phyloP scores from a whole-genome alignment of 2,329 filamentous ascomycete genomes.

The Nemania sp. region DNA sequence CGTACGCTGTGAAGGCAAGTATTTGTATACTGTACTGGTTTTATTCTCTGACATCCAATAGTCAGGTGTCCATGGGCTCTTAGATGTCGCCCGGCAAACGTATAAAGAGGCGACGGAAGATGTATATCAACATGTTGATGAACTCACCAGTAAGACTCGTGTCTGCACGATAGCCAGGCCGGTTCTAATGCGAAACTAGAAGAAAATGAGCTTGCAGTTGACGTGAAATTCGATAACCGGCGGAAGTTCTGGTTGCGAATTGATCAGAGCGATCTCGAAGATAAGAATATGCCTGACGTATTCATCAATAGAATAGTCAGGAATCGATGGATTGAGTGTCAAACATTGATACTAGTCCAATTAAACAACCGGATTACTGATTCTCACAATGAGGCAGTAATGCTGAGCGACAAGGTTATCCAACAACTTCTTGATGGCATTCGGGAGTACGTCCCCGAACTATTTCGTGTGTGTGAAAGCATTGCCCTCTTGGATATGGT shows the following conservation, averaged over 20 bases:
- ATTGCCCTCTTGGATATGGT: slow-evolving; percentile 89
- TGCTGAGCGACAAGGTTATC: slow-evolving; percentile 78
- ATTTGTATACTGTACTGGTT: not conserved
- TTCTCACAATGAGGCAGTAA: slow-evolving; percentile 80
- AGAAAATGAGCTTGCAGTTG: slow-evolving; percentile 60
- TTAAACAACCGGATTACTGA: slow-evolving; percentile 76
- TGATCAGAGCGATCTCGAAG: slow-evolving; percentile 62
- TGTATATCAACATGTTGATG: slow-evolving; percentile 69
- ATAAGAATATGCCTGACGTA: slow-evolving; percentile 61
- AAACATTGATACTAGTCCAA: slow-evolving; percentile 83
- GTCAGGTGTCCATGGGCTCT: slow-evolving; percentile 79
- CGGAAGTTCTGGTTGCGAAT: slow-evolving; percentile 82
- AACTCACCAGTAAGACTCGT: slow-evolving; percentile 60
- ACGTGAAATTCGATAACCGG: slow-evolving; percentile 74
- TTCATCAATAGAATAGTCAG: slow-evolving; percentile 79
- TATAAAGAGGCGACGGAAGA: slow-evolving; percentile 89
- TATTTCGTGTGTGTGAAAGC: slow-evolving; percentile 86
- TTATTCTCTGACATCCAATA: slow-evolving; percentile 41
- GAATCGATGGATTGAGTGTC: slow-evolving; percentile 80
- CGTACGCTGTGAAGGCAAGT: slow-evolving; percentile 78
- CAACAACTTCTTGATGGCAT: slow-evolving; percentile 72
- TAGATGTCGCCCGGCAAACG: slow-evolving; percentile 85
- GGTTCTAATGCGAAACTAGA: slow-evolving; percentile 43
- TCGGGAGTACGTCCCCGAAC: slow-evolving; percentile 67
- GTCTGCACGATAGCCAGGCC: not conserved